phyloP scores from a whole-genome alignment of 2,329 filamentous ascomycete species.

The Cercospora canescens region DNA sequence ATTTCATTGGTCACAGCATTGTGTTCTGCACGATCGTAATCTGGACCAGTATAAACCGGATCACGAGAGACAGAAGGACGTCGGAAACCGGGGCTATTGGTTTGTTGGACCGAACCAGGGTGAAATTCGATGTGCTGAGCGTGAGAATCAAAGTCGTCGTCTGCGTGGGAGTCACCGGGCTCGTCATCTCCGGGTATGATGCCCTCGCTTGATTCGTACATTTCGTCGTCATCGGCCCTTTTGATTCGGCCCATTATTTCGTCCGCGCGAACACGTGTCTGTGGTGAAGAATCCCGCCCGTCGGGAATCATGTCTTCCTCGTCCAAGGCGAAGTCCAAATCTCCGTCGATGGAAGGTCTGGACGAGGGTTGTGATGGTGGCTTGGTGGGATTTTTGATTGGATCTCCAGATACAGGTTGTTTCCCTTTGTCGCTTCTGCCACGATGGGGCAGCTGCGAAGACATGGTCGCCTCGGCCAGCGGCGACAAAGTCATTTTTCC shows the following conservation, averaged over 20 bases:
- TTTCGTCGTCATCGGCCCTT: conserved; percentile 17
- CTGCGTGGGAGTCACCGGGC: conserved; percentile 19
- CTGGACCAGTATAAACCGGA: conserved; percentile 29
- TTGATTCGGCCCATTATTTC: conserved; percentile 22
- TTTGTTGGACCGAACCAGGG: conserved; percentile 32
- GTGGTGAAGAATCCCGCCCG: not conserved
- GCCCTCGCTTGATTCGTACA: conserved; percentile 25
- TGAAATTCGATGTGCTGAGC: conserved; percentile 28
- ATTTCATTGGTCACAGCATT: conserved; percentile 29
- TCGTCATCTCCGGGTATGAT: conserved; percentile 15
- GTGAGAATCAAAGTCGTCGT: conserved; percentile 17
- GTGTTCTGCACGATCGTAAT: conserved; percentile 27
- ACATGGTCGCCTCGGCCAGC: conserved; percentile 7
- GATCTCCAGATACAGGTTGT: not conserved
- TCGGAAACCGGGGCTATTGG: conserved; percentile 37
- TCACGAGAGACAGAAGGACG: conserved; percentile 34
- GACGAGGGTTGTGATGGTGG: not conserved
- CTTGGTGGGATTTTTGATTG: not conserved
- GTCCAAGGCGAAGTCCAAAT: conserved; percentile 33
- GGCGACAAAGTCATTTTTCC: conserved; percentile 1
- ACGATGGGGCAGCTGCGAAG: conserved; percentile 2
- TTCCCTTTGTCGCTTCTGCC: not conserved
- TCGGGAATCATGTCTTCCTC: conserved; percentile 21
- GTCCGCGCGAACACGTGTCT: conserved; percentile 11
- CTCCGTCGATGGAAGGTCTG: conserved; percentile 30